These are phyloP conservation scores for Limnanthes douglasii DNA, from an alignment of 345 rosid species.

Conservation along the genomic window DNA sequence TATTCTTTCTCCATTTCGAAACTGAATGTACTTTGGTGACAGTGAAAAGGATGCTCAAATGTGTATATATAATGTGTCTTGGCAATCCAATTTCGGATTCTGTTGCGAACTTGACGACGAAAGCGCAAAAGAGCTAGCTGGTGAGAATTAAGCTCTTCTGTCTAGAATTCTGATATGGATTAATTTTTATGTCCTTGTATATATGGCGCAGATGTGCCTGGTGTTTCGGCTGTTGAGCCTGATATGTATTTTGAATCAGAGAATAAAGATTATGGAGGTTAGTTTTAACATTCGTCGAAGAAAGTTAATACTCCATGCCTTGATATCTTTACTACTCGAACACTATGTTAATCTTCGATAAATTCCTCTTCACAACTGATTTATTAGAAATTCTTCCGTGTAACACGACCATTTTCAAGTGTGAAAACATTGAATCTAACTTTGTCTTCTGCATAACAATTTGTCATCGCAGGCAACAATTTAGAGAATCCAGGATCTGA, in stretches of 20 bases:
- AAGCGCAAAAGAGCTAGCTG: conserved; percentile 54
- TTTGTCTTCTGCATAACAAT: too few relatives aligned
- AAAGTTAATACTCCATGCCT: too few relatives aligned
- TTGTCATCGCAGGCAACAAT: conserved; percentile 16
- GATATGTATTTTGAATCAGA: conserved; percentile 50
- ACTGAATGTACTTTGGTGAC: conserved; percentile 8
- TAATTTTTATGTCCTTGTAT: background rate
- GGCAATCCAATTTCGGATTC: conserved; percentile 65
- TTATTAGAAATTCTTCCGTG: too few relatives aligned
- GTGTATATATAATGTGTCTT: conserved; percentile 81
- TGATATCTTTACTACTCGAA: too few relatives aligned
- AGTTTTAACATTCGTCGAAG: too few relatives aligned
- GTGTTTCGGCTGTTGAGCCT: conserved; percentile 61
- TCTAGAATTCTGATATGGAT: conserved; percentile 5
- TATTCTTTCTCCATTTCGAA: background rate
- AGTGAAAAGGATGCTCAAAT: conserved; percentile 88
- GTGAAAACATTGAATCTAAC: too few relatives aligned
- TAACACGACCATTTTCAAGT: too few relatives aligned
- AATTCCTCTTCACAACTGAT: too few relatives aligned
- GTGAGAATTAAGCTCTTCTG: conserved; percentile 18
- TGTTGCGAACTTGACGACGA: conserved; percentile 78
- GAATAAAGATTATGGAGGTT: conserved; percentile 69
- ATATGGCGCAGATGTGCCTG: conserved; percentile 59
- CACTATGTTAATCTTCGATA: too few relatives aligned
- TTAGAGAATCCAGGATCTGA: conserved; percentile 15